Base-by-base conservation (phyloP, 139 green algal genomes). In the Asterochloris erici region DNA sequence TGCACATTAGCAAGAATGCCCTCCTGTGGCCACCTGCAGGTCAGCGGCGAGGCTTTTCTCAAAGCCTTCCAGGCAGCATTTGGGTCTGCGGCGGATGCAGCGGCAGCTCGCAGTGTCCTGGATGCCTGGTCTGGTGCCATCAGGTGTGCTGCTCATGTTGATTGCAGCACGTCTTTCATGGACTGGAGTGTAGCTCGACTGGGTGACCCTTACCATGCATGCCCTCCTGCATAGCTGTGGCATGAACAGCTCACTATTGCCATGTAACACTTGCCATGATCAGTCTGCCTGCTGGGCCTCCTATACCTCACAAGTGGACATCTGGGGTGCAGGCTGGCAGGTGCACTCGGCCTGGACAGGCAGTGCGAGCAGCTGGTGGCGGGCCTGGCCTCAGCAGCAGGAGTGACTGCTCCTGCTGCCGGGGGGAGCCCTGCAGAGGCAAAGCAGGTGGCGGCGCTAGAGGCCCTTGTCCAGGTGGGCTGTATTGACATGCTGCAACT, bases 381-480 rank as follows among this genome's bases (percentile, higher is more conserved):
- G 2, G 87, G 86, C 15, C 78, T 95, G 79, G 88, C 90, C 12
- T 66, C 79, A 0, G 86, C 84, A 9, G 85, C 87, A 17, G 79
- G 79, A 14, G 62, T 89, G 84, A 28, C 68, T 0, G 26, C 68
- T 16, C 86, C 83, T 0, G 83, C 86, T 17, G 38, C 75, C 0
- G 73, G 76, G 14, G 78, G 81, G 68, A 83, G 74, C 10, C 19
- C 84, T 14, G 81, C 66, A 15, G 88, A 89, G 29, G 82, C 63
- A 9, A 88, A 89, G 77, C 91, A 96, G 88, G 91, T 97, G 62
- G 88, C 90, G 27, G 90, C 89, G 16, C 84, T 98, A 64, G 85
- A 88, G 77, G 82, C 84, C 26, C 86, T 97, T 47, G 73, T 96
- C 21, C 75, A 74, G 14, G 74, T 95, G 26, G 38, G 38, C 38